Base-by-base conservation (phyloP, 192 early-diverging fungal genomes). In the Coemansia sp. region DNA sequence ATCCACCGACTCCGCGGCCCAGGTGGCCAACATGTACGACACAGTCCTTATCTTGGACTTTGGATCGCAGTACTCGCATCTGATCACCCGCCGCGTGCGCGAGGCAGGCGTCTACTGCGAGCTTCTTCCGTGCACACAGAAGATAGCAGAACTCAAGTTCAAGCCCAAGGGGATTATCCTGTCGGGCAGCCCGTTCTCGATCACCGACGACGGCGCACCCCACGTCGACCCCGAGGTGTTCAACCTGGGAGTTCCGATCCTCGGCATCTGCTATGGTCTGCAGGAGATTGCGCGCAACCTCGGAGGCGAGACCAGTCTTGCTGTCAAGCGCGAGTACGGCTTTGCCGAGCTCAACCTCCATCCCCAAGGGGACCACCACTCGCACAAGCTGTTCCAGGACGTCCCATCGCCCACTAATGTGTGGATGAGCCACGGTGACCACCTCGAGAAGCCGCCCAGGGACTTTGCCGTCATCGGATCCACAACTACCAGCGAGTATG, bases 401-500 rank as follows among this genome's bases (percentile, higher is more conserved):
- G 62, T 96, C 9, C 79, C 80, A 30, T 81, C 74, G 57, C 62
- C 69, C 28, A 75, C 71, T 55, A 61, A 86, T 83, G 91, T 97
- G 58, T 98, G 97, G 97, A 98, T 98, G 97, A 90, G 87, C 68
- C 97, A 98, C 74, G 95, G 97, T 55, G 95, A 98, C 84, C 94
- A 96, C 73, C 83, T 98, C 31, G 83, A 91, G 65, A 74, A 82
- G 57, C 81, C 88, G 22, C 93, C 97, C 9, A 67, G 73, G 23
- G 91, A 88, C 53, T 99, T 99, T 86, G 82, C 70, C 25, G 82
- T 92, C 38, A 90, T 95, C 67, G 95, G 93, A 40, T 83, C 84
- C 53, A 99, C 97, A 47, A 65, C 71, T 42, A 96, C 94, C 48
- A 89, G 95, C 56, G 94, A 88, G 37, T 97, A 89, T 66, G 91